phyloP scores from a whole-genome alignment of 108 stramenopile species.

The Fragilariopsis cylindrus region DNA sequence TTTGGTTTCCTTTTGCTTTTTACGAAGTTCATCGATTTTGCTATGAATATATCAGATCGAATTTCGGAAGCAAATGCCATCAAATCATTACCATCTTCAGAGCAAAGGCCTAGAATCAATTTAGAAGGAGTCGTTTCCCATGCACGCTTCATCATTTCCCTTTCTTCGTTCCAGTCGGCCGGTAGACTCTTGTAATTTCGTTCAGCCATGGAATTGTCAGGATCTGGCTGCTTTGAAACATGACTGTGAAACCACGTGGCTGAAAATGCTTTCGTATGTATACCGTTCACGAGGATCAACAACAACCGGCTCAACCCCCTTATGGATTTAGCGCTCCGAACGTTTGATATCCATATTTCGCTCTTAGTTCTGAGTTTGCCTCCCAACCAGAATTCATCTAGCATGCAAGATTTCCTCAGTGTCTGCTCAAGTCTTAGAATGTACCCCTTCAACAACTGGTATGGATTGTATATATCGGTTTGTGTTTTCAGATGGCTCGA shows the following conservation, averaged over 20 bases:
- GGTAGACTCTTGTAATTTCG: slow-evolving; percentile 30
- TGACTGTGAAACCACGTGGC: slow-evolving; percentile 54
- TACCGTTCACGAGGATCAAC: slow-evolving; percentile 60
- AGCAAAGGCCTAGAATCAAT: slow-evolving; percentile 26
- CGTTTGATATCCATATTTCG: slow-evolving; percentile 45
- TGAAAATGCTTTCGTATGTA: slow-evolving; percentile 52
- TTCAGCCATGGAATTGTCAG: slow-evolving; percentile 7
- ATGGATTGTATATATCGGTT: slow-evolving; percentile 42
- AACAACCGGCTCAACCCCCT: slow-evolving; percentile 42
- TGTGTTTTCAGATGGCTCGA: slow-evolving; percentile 16
- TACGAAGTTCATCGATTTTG: background rate
- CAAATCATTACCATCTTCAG: slow-evolving; percentile 19
- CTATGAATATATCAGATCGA: slow-evolving; percentile 20
- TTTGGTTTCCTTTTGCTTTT: slow-evolving; percentile 30
- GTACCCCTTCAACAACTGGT: slow-evolving; percentile 49
- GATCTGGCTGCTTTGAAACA: slow-evolving; percentile 25
- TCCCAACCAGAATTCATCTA: slow-evolving; percentile 56
- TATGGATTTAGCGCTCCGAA: slow-evolving; percentile 48
- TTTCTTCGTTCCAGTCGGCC: slow-evolving; percentile 27
- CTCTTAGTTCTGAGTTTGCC: slow-evolving; percentile 20
- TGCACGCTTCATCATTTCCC: slow-evolving; percentile 22
- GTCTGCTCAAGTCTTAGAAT: slow-evolving; percentile 49
- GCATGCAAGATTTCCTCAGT: slow-evolving; percentile 50
- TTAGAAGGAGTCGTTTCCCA: slow-evolving; percentile 41
- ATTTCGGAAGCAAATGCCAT: slow-evolving; percentile 26